A percentile compares a stretch with the other conserved stretches of the same genome.
Evolutionary conservation across 495 filamentous ascomycete genomes (phyloP).

Genomic region (Aspergillus hancockii): DNA sequence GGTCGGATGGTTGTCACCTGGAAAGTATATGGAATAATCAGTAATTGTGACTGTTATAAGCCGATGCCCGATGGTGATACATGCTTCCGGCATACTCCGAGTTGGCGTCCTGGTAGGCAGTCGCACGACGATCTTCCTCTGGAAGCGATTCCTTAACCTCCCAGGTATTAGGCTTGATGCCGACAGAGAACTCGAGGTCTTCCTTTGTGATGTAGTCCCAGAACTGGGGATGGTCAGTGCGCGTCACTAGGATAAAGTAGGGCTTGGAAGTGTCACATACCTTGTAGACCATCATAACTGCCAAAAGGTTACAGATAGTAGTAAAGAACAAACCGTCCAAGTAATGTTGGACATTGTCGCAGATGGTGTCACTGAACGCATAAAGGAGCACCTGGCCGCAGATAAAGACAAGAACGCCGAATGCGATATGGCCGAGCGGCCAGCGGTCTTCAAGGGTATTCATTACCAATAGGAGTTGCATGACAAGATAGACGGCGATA

Average conservation of each 20-base stretch:
- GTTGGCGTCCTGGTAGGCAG: conserved; percentile 68
- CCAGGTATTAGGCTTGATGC: conserved; percentile 94
- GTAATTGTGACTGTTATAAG: conserved; percentile 37
- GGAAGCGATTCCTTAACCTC: conserved; percentile 92
- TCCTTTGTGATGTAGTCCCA: conserved; percentile 99
- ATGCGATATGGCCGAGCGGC: conserved; percentile 91
- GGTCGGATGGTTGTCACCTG: not conserved
- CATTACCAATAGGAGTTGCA: conserved; percentile 84
- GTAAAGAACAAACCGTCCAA: conserved; percentile 94
- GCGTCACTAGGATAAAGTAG: conserved; percentile 13
- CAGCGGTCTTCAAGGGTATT: conserved; percentile 93
- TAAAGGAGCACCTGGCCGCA: conserved; percentile 93
- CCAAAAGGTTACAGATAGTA: conserved; percentile 88
- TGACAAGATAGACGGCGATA: conserved; percentile 79
- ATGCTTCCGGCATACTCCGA: conserved; percentile 63
- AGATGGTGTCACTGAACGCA: conserved; percentile 82
- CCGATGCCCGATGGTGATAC: conserved; percentile 53
- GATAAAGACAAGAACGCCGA: conserved; percentile 89
- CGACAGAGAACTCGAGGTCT: conserved; percentile 97
- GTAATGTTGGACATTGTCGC: conserved; percentile 85
- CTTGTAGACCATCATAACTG: conserved; percentile 99
- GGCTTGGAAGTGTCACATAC: conserved; percentile 44
- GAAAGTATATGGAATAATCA: conserved; percentile 16
- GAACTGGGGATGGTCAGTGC: conserved; percentile 58
- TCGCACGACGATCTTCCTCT: conserved; percentile 83